Evolutionary conservation across 2,329 filamentous ascomycete species (phyloP).

Genomic region (Onygena corvina): DNA sequence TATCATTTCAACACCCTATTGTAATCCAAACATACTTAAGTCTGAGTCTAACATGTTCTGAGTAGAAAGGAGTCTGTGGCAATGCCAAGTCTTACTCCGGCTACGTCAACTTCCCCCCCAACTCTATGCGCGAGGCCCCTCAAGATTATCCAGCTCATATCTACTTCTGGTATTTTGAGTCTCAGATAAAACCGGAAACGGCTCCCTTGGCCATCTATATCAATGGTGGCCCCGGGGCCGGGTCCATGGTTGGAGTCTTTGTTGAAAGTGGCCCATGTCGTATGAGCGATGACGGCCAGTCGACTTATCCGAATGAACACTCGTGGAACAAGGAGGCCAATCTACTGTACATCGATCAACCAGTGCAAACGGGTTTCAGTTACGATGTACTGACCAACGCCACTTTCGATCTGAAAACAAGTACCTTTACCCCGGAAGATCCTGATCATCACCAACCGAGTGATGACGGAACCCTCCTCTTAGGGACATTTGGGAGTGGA

Average conservation of each 20-base stretch:
- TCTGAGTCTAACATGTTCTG: background rate
- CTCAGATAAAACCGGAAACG: conserved; percentile 26
- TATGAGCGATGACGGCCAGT: conserved; percentile 42
- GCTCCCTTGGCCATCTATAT: conserved; percentile 33
- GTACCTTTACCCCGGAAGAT: background rate
- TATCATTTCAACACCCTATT: no score
- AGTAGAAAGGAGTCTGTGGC: background rate
- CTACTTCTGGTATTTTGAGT: conserved; percentile 38
- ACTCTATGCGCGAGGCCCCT: conserved; percentile 2
- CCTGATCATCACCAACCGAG: background rate
- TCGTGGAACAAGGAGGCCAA: conserved; percentile 52
- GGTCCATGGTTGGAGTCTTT: conserved; percentile 27
- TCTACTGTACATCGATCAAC: conserved; percentile 57
- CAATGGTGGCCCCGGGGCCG: conserved; percentile 30
- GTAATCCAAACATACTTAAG: no score
- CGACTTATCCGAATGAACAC: background rate
- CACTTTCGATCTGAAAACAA: conserved; percentile 3
- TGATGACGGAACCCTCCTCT: conserved; percentile 1
- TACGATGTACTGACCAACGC: conserved; percentile 25
- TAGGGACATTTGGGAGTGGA: background rate
- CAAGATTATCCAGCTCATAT: conserved; percentile 29
- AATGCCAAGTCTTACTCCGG: conserved; percentile 6
- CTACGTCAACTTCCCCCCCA: conserved; percentile 6
- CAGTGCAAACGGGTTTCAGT: conserved; percentile 43
- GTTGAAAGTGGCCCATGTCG: conserved; percentile 29